Percentiles rank a stretch among this genome's conserved stretches.
Conservation (phyloP, 2,329 filamentous ascomycete genomes). For the Diaporthe amygdali region DNA sequence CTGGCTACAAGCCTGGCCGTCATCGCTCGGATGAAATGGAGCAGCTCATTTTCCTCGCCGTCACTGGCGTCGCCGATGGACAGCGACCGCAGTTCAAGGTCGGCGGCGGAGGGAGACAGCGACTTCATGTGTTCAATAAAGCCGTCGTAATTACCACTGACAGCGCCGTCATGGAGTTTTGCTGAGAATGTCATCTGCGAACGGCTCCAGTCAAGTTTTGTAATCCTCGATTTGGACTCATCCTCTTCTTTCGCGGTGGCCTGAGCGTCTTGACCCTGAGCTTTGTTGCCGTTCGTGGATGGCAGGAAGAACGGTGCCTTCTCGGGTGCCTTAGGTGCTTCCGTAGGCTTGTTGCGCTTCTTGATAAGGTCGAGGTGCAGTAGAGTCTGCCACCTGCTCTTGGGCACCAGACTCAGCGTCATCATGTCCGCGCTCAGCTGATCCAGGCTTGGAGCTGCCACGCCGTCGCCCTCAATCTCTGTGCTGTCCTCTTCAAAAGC, state of each 20-base stretch:
- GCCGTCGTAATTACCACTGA: slow-evolving; percentile 63
- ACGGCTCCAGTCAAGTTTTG: slow-evolving; percentile 65
- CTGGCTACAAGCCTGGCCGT: slow-evolving; percentile 71
- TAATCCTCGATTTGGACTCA: slow-evolving; percentile 65
- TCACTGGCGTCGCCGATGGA: slow-evolving; percentile 48
- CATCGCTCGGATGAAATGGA: slow-evolving; percentile 81
- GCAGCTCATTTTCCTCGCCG: slow-evolving; percentile 69
- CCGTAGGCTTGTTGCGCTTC: slow-evolving; percentile 91
- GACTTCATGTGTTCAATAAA: slow-evolving; percentile 82
- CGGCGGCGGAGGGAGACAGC: slow-evolving; percentile 82
- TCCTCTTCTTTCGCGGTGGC: slow-evolving; percentile 45
- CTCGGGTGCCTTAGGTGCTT: slow-evolving; percentile 88
- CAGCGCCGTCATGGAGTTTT: slow-evolving; percentile 58
- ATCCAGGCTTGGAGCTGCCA: slow-evolving; percentile 66
- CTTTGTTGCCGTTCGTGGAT: slow-evolving; percentile 50
- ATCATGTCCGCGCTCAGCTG: slow-evolving; percentile 84
- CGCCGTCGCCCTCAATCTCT: slow-evolving; percentile 55
- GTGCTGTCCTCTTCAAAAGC: slow-evolving; percentile 66
- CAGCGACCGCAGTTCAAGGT: slow-evolving; percentile 88
- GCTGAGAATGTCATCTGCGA: slow-evolving; percentile 64
- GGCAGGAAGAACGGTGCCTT: slow-evolving; percentile 97
- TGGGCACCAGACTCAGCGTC: slow-evolving; percentile 88
- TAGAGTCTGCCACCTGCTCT: slow-evolving; percentile 91
- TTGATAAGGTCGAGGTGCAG: slow-evolving; percentile 92
- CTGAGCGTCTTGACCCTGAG: slow-evolving; percentile 36